These are phyloP conservation scores for Clavaria fumosa DNA, from an alignment of 768 basidiomycete species.

Conservation along the genomic window DNA sequence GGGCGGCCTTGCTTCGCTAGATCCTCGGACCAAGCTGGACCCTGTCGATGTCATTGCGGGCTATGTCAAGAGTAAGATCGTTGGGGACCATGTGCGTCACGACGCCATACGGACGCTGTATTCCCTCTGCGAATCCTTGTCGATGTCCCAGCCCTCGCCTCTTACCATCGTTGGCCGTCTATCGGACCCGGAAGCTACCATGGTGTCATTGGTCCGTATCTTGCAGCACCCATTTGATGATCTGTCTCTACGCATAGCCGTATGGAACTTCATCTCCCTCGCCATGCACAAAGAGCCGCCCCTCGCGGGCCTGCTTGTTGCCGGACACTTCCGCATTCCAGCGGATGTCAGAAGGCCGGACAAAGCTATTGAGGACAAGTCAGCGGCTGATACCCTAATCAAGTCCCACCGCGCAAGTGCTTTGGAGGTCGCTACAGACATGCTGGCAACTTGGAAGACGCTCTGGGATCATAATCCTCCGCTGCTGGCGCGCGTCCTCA, in stretches of 20 bases:
- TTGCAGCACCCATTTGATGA: slow-evolving; percentile 73
- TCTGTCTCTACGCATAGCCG: slow-evolving; percentile 47
- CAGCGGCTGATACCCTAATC: slow-evolving; percentile 15
- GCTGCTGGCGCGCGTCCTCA: slow-evolving; percentile 55
- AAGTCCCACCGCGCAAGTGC: slow-evolving; percentile 36
- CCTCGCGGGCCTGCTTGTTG: slow-evolving; percentile 61
- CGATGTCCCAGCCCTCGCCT: slow-evolving; percentile 40
- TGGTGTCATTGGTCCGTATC: slow-evolving; percentile 51
- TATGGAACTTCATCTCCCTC: slow-evolving; percentile 74
- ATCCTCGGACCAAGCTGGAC: slow-evolving; percentile 38
- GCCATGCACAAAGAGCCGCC: slow-evolving; percentile 82
- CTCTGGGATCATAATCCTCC: slow-evolving; percentile 69
- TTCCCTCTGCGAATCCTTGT: slow-evolving; percentile 50
- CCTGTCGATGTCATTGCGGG: slow-evolving; percentile 62
- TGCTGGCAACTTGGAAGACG: slow-evolving; percentile 53
- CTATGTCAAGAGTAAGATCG: slow-evolving; percentile 50
- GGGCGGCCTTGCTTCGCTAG: slow-evolving; percentile 30
- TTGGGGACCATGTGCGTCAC: slow-evolving; percentile 43
- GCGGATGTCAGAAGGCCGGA: slow-evolving; percentile 25
- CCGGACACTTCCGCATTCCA: slow-evolving; percentile 49
- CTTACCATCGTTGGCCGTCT: slow-evolving; percentile 69
- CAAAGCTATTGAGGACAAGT: slow-evolving; percentile 23
- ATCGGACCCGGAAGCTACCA: slow-evolving; percentile 58
- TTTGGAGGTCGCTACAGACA: slow-evolving; percentile 48
- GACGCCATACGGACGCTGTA: slow-evolving; percentile 56